These are phyloP conservation scores for Castanea mollissima DNA, from an alignment of 306 rosid species.

Conservation along the genomic window DNA sequence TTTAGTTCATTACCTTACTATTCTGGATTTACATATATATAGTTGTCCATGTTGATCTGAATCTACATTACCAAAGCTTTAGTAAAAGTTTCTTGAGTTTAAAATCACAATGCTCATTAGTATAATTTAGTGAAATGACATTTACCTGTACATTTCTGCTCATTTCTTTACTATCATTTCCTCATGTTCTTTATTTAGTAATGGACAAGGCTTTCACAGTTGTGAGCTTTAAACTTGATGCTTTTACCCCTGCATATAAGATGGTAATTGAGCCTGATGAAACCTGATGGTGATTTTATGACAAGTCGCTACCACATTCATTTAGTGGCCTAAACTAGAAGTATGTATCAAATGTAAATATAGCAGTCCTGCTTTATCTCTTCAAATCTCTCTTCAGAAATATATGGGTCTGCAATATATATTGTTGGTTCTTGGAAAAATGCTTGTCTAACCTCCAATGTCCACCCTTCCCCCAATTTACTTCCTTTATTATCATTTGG, in stretches of 20 bases:
- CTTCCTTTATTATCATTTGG: slow-evolving; percentile 3
- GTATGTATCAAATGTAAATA: neutral
- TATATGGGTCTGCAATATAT: neutral
- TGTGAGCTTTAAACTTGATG: neutral
- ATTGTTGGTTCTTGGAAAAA: neutral
- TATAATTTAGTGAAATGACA: neutral
- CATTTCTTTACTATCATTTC: neutral
- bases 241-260: neutral
- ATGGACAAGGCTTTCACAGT: neutral
- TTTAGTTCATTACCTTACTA: too few relatives aligned
- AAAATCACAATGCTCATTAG: neutral
- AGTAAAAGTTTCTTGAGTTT: neutral
- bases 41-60: neutral
- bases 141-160: neutral
- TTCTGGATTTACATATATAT: too few relatives aligned
- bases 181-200: neutral
- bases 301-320: neutral
- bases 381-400: neutral
- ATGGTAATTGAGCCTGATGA: neutral
- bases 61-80: neutral
- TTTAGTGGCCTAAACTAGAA: neutral
- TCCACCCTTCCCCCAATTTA: too few relatives aligned
- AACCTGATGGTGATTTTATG: neutral
- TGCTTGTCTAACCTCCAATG: too few relatives aligned
- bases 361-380: neutral